Evolutionary conservation across 208 protist genomes (phyloP), one percentile per base, ranked within the genome.

Genomic region (Leishmania tarentolae): DNA sequence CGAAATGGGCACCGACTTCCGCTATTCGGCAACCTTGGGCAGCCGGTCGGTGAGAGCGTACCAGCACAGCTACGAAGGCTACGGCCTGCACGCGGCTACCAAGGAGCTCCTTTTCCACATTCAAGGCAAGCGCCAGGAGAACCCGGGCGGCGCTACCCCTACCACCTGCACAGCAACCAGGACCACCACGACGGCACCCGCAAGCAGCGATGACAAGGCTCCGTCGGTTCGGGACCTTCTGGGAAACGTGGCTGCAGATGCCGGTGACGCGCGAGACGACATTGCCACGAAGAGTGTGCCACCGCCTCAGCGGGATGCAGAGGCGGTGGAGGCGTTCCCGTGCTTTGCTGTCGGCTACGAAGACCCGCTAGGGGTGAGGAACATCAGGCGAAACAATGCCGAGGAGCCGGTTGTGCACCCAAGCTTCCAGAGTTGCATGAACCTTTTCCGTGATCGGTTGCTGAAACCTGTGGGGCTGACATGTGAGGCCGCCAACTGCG

Each of bases 61-160:
- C 72, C 91, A 96, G 86, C 92, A 96, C 85, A 93, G 91, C 82
- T 95, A 97, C 80, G 88, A 95, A 44, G 94, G 92, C 50, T 90
- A 90, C 75, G 94, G 94, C 35, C 83, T 97, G 56, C 88, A 93
- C 68, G 87, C 85, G 1, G 94, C 91, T 21, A 86, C 86, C 66
- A 78, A 82, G 44, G 82, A 73, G 79, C 52, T 96, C 15, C 76
- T 93, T 24, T 56, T 74, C 42, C 53, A 83, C 19, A 78, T 93
- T 2, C 83, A 83, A 52, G 80, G 83, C 3, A 77, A 82, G 78
- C 53, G 59, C 13, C 61, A 66, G 56, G 13, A 50, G 46, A 76
- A 50, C 31, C 66, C 78, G 0, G 46, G 21, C 4, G 50, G 57
- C n/a, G n/a, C 53, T 0, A 75, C 57, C 75, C n/a, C n/a, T n/a